Evolutionary conservation across 345 rosid genomes (phyloP), one percentile per base, ranked within the genome.

Genomic region (Mangifera indica): DNA sequence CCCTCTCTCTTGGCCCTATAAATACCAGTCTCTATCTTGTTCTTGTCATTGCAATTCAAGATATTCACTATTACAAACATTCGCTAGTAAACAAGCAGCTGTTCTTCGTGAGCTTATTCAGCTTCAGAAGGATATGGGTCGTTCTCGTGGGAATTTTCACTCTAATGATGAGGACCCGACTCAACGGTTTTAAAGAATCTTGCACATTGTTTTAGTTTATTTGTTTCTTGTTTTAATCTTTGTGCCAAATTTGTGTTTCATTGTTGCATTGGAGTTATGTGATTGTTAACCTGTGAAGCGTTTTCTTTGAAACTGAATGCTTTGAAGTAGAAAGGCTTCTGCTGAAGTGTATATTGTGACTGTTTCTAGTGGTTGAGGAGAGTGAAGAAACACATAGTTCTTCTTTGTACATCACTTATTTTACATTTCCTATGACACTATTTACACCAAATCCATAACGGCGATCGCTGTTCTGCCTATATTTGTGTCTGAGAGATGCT

Each of bases 101-200:
- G 42, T 37, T 37, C 29, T 18, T 66, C 40, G 51, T 15, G 71
- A 73, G 60, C 78, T 80, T 60, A 17, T 20, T 72, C 69, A 55
- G 18, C 80, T 72, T 72, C 62, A 68, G 40, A 29, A 62, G 63
- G 56, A 75, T 68, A 92, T 95, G 98, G 98, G 97, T 74, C 99
- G 99, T 60, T 92, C 96, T 78, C 96, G 98, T 10, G 98, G 95
- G 34, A 94, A 94, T 80, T 89, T 92, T 74, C 89, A 86, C 78
- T 84, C 93, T 65, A 73, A 81, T 72, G 94, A 88, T 72, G 99
- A 95, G 66, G 99, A 95, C 82, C 96, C 97, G 51, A 91, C 89
- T 59, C 97, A 89, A 81, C 89, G 98, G 98, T 94, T 60, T 60
- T 70, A 20, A 5, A 37, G 42, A 37, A 6, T 65, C 63, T 53